phyloP scores from a whole-genome alignment of 352 stramenopile genomes.

The Albugo laibachii region DNA sequence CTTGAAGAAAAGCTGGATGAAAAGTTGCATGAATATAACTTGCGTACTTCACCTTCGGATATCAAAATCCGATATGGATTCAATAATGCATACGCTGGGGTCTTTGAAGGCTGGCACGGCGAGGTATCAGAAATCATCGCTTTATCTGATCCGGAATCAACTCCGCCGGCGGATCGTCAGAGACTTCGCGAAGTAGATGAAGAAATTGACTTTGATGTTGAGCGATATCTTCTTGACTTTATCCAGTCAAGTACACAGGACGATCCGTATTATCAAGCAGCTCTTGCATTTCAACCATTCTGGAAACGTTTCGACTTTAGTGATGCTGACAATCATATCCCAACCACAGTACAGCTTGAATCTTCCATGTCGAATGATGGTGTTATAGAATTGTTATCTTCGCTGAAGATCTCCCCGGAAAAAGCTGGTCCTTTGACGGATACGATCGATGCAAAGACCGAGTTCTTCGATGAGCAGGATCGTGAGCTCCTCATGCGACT shows the following conservation, averaged over 20 bases:
- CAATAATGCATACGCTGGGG: slow-evolving; percentile 82
- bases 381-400: no score
- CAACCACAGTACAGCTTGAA: neutral
- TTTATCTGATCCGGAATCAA: slow-evolving; percentile 76
- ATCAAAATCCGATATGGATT: slow-evolving; percentile 83
- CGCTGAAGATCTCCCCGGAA: neutral
- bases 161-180: slow-evolving; percentile 38
- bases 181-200: slow-evolving; percentile 71
- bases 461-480: slow-evolving; percentile 17
- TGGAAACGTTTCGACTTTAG: slow-evolving; percentile 69
- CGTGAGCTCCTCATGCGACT: slow-evolving; percentile 52
- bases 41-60: slow-evolving; percentile 2
- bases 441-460: neutral
- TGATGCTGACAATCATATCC: no score
- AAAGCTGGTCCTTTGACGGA: neutral
- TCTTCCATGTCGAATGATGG: neutral
- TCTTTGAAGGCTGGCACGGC: slow-evolving; percentile 85
- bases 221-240: slow-evolving; percentile 92
- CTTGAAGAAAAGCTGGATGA: no score
- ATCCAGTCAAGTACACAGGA: slow-evolving; percentile 45
- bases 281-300: slow-evolving; percentile 79
- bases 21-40: slow-evolving; percentile 1
- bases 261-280: slow-evolving; percentile 85
- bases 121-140: slow-evolving; percentile 88
- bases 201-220: slow-evolving; percentile 85